phyloP scores from a whole-genome alignment of 2,329 filamentous ascomycete species.

The Neurospora sp. region DNA sequence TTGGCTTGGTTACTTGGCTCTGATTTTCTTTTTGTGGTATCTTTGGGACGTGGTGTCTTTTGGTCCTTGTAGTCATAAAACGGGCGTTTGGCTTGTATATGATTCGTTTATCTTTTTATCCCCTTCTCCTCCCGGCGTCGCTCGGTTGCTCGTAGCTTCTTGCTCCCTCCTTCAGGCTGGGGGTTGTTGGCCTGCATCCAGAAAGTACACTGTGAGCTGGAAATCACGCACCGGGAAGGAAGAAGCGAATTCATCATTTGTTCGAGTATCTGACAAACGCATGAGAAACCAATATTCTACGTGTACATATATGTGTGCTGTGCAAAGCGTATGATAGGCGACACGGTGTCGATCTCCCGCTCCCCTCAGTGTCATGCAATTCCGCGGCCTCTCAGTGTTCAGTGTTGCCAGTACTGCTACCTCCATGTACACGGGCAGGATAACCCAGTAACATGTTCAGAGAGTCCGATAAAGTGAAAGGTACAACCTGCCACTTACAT shows the following conservation, averaged over 20 bases:
- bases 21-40: background rate
- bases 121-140: background rate
- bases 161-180: background rate
- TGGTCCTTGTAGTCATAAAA: background rate
- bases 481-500: background rate
- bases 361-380: background rate
- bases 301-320: background rate
- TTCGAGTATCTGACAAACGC: background rate
- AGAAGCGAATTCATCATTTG: background rate
- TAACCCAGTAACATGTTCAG: background rate
- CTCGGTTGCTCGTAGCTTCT: background rate
- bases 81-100: background rate
- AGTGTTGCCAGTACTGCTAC: background rate
- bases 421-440: background rate
- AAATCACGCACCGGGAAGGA: background rate
- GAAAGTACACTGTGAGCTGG: background rate
- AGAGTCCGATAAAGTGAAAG: background rate
- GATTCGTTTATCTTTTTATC: background rate
- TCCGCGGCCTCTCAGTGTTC: background rate
- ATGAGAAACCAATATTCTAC: background rate
- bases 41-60: background rate
- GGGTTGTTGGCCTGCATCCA: background rate
- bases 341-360: background rate
- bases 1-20: background rate
- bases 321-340: background rate